phyloP scores from a whole-genome alignment of 208 protist genomes.

The Trypanosoma rangeli region DNA sequence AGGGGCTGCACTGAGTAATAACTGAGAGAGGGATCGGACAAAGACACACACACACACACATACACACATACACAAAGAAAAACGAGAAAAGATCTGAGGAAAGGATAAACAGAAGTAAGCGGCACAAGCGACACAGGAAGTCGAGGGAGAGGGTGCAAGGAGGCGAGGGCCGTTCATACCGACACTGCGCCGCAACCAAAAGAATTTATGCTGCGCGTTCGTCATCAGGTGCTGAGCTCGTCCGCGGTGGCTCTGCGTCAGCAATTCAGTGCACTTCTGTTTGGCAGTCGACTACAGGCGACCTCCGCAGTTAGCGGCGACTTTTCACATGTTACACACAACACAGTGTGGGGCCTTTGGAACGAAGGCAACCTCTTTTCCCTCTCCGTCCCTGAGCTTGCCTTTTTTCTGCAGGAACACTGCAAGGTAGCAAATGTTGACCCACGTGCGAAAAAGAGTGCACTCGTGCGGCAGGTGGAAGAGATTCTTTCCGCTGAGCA shows the following conservation, averaged over 20 bases:
- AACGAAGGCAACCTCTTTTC: constrained; percentile 93
- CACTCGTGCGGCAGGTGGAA: constrained; percentile 85
- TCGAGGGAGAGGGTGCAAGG: too few species aligned
- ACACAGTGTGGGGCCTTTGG: constrained; percentile 89
- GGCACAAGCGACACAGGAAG: too few species aligned
- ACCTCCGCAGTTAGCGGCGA: constrained; percentile 15
- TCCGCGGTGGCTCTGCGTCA: not conserved
- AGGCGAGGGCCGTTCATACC: constrained; percentile 5
- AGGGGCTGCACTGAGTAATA: too few species aligned
- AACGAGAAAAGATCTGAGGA: too few species aligned
- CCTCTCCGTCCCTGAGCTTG: constrained; percentile 77
- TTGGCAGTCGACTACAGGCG: not conserved
- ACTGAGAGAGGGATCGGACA: too few species aligned
- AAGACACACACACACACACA: not conserved
- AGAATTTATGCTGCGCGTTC: constrained; percentile 15
- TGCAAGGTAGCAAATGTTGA: constrained; percentile 40
- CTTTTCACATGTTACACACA: constrained; percentile 73
- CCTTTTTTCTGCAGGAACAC: constrained; percentile 66
- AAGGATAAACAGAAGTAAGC: too few species aligned
- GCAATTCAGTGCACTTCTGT: not conserved
- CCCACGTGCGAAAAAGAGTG: constrained; percentile 66
- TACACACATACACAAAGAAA: not conserved
- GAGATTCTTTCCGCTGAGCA: constrained; percentile 83
- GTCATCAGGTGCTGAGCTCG: constrained; percentile 1
- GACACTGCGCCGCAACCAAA: not conserved